These are phyloP conservation scores for Microsporum audouinii DNA, from an alignment of 2,329 filamentous ascomycete genomes.

Conservation along the genomic window DNA sequence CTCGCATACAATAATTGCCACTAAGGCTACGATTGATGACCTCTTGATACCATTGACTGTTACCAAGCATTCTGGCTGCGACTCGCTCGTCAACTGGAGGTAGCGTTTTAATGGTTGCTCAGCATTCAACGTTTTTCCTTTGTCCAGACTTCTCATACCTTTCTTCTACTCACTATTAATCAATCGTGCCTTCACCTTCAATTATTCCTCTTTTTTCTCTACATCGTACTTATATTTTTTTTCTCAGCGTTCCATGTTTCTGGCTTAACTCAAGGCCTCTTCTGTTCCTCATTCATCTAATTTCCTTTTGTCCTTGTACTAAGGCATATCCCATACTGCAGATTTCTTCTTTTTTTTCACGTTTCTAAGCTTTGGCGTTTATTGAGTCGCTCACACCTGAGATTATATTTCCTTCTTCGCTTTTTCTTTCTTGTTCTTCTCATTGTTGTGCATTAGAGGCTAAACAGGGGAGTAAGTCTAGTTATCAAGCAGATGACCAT, in stretches of 20 bases:
- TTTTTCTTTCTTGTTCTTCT: background rate
- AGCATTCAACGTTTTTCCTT: conserved; percentile 14
- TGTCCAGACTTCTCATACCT: background rate
- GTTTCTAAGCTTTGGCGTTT: background rate
- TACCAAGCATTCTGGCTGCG: conserved; percentile 6
- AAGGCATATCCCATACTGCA: background rate
- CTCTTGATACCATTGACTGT: conserved; percentile 7
- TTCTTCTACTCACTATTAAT: background rate
- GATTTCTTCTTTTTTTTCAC: background rate
- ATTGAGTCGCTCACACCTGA: background rate
- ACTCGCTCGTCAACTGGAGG: conserved; percentile 1
- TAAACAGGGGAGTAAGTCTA: background rate
- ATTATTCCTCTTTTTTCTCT: background rate
- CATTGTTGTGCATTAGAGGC: background rate
- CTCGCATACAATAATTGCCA: conserved; percentile 4
- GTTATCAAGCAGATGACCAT: conserved; percentile 1
- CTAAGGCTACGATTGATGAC: conserved; percentile 12
- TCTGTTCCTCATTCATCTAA: background rate
- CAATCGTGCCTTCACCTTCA: background rate
- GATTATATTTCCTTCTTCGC: background rate
- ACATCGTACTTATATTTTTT: background rate
- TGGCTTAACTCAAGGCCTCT: background rate
- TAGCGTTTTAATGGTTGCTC: conserved; percentile 5
- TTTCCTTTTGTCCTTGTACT: background rate
- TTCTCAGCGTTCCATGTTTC: background rate